These are phyloP conservation scores for Septoria petroselini DNA, from an alignment of 2,329 filamentous ascomycete genomes.

Conservation along the genomic window DNA sequence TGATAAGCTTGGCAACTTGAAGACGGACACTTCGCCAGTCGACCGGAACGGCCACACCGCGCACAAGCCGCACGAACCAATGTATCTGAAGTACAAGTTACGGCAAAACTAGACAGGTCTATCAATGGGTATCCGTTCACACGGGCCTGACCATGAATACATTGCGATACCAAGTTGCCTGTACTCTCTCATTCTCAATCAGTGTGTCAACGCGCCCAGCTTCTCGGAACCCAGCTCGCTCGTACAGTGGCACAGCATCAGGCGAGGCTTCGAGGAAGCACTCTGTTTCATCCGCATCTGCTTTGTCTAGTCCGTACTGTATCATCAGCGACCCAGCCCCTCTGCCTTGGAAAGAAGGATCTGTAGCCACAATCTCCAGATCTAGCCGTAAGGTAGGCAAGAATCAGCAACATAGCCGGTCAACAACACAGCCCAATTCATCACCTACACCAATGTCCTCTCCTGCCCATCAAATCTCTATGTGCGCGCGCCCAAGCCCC, in stretches of 20 bases:
- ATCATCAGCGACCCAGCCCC: constrained; percentile 41
- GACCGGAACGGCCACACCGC: constrained; percentile 43
- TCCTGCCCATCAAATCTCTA: constrained; percentile 28
- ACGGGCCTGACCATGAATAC: constrained; percentile 29
- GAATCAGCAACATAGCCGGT: neutral
- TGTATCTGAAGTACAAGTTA: constrained; percentile 43
- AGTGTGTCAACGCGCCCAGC: constrained; percentile 26
- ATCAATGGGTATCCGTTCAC: neutral
- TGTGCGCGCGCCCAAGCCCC: constrained; percentile 29
- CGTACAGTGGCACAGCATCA: constrained; percentile 39
- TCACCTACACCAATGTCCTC: constrained; percentile 33
- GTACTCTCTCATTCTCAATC: constrained; percentile 29
- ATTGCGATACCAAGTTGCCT: constrained; percentile 28
- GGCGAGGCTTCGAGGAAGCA: constrained; percentile 42
- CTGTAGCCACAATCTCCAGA: constrained; percentile 37
- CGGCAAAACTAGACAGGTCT: constrained; percentile 24
- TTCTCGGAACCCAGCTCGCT: constrained; percentile 38
- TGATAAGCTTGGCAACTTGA: constrained; percentile 42
- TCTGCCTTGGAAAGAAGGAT: constrained; percentile 40
- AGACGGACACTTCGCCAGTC: constrained; percentile 34
- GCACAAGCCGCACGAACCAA: constrained; percentile 40
- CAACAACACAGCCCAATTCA: neutral
- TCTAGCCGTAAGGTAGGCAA: too few species aligned
- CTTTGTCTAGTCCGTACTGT: constrained; percentile 40
- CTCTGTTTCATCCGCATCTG: constrained; percentile 38